Evolutionary conservation across 108 stramenopile species (phyloP).

Genomic region (Skeletonema costatum): DNA sequence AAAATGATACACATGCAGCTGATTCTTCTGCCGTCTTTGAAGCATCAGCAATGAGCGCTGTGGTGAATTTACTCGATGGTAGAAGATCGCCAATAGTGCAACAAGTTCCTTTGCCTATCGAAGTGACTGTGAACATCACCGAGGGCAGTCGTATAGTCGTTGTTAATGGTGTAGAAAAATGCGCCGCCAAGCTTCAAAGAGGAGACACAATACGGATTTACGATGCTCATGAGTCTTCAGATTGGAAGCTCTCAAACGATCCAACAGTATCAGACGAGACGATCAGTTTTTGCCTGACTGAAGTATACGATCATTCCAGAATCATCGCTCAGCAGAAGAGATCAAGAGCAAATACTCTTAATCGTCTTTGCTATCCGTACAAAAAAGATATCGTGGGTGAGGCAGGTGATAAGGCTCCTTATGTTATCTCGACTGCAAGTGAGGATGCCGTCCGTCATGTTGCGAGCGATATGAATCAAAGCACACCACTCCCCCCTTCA

Average conservation of each 20-base stretch:
- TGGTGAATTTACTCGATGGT: neutral
- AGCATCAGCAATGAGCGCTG: neutral
- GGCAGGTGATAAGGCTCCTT: neutral
- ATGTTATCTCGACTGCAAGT: neutral
- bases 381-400: constrained; percentile 1
- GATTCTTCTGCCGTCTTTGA: neutral
- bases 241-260: constrained; percentile 19
- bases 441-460: constrained; percentile 28
- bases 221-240: constrained; percentile 34
- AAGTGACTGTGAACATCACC: constrained; percentile 21
- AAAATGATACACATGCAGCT: neutral
- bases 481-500: constrained; percentile 25
- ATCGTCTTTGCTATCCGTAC: constrained; percentile 36
- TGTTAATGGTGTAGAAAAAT: constrained; percentile 25
- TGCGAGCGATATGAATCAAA: constrained; percentile 24
- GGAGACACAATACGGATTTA: constrained; percentile 28
- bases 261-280: constrained; percentile 8
- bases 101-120: constrained; percentile 27
- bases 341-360: constrained; percentile 15
- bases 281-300: constrained; percentile 10
- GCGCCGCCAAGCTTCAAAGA: neutral
- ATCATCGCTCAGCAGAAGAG: constrained; percentile 27
- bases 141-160: constrained; percentile 25
- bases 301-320: constrained; percentile 31
- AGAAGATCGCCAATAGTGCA: neutral